These are phyloP conservation scores for Erigeron philadelphicus DNA, from an alignment of 140 eudicot species.

Conservation along the genomic window DNA sequence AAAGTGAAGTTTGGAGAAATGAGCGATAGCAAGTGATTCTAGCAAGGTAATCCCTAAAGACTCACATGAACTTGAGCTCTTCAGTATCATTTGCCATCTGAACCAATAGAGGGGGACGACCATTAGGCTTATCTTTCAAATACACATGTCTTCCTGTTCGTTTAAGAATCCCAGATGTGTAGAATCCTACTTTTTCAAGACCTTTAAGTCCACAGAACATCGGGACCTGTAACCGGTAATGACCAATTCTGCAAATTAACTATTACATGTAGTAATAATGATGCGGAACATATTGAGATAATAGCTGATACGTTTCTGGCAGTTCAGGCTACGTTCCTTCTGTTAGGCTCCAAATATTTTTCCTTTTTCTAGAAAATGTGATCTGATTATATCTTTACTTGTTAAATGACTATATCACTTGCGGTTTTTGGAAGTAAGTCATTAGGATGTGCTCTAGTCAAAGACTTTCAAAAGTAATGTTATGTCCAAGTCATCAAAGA, in stretches of 20 bases:
- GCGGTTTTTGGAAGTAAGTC: too few relatives aligned
- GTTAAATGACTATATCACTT: too few relatives aligned
- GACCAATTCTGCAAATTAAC: not conserved
- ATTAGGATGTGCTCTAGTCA: too few relatives aligned
- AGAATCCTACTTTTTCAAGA: slow-evolving; percentile 58
- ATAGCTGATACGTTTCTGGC: too few relatives aligned
- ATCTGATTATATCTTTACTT: too few relatives aligned
- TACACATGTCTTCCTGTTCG: slow-evolving; percentile 79
- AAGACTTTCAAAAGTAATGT: not conserved
- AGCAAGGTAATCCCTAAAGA: slow-evolving; percentile 16
- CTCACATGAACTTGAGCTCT: slow-evolving; percentile 80
- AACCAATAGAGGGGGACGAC: slow-evolving; percentile 75
- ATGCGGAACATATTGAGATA: too few relatives aligned
- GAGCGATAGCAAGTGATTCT: slow-evolving; percentile 1
- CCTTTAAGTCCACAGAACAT: slow-evolving; percentile 65
- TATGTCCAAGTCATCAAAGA: not conserved
- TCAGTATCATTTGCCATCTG: slow-evolving; percentile 65
- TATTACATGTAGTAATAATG: not conserved
- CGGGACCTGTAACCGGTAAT: slow-evolving; percentile 50
- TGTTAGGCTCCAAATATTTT: too few relatives aligned
- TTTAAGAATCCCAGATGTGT: slow-evolving; percentile 55
- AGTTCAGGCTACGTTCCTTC: too few relatives aligned
- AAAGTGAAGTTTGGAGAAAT: slow-evolving; percentile 9
- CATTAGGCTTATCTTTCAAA: slow-evolving; percentile 53
- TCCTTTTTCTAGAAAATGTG: too few relatives aligned